These are phyloP conservation scores for Wolfiporia cocos DNA, from an alignment of 1,284 basidiomycete genomes.

Conservation along the genomic window DNA sequence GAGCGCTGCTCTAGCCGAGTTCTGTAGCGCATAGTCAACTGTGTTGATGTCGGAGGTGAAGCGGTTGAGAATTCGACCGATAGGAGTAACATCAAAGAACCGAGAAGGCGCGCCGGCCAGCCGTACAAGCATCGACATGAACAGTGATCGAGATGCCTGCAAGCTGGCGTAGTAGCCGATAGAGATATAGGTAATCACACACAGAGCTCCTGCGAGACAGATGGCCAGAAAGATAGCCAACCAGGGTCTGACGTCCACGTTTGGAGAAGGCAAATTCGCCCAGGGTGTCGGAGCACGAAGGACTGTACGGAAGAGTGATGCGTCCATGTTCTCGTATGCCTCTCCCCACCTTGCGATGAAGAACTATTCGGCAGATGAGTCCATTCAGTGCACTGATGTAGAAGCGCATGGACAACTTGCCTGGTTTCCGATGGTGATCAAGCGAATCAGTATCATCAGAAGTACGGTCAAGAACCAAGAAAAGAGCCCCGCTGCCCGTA, in stretches of 20 bases:
- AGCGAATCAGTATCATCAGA: conserved; percentile 49
- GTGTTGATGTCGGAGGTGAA: conserved; percentile 79
- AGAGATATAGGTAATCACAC: conserved; percentile 47
- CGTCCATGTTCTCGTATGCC: conserved; percentile 40
- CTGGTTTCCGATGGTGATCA: conserved; percentile 53
- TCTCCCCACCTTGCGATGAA: conserved; percentile 64
- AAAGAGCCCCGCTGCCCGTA: conserved; percentile 51
- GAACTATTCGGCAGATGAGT: conserved; percentile 35
- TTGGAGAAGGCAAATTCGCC: conserved; percentile 48
- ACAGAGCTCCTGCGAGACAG: conserved; percentile 48
- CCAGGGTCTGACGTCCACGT: conserved; percentile 57
- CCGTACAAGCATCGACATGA: conserved; percentile 44
- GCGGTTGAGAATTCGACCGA: conserved; percentile 71
- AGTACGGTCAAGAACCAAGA: conserved; percentile 49
- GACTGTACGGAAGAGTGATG: conserved; percentile 22
- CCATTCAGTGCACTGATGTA: too few relatives aligned
- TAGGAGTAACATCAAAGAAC: conserved; percentile 67
- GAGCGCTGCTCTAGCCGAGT: conserved; percentile 49
- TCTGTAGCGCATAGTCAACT: conserved; percentile 57
- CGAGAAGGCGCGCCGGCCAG: conserved; percentile 56
- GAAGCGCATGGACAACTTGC: too few relatives aligned
- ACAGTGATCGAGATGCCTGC: conserved; percentile 56
- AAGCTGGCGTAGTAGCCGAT: conserved; percentile 66
- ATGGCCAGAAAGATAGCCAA: conserved; percentile 59
- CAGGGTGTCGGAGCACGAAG: conserved; percentile 28